Conservation (phyloP, 257 asterid species). For the Knoxia roxburghii region DNA sequence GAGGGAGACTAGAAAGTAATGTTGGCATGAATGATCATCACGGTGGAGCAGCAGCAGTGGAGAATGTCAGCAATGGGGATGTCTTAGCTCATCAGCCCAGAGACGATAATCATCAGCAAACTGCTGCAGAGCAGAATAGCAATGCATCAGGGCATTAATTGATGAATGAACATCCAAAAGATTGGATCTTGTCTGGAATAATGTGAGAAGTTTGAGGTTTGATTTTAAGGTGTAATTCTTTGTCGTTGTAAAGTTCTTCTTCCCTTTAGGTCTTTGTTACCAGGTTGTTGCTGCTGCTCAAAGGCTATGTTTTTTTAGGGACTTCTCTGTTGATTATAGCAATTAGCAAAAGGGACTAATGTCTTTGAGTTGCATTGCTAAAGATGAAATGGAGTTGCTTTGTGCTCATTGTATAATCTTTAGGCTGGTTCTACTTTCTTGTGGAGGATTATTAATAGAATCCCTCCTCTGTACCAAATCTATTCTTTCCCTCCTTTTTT, state of each 20-base stretch:
- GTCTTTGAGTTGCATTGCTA: neutral
- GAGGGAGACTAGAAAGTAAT: conserved; percentile 5
- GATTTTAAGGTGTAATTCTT: neutral
- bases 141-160: conserved; percentile 16
- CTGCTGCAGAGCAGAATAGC: conserved; percentile 15
- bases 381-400: neutral
- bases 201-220: neutral
- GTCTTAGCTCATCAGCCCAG: conserved; percentile 16
- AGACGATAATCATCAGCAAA: conserved; percentile 20
- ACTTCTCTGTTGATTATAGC: conserved; percentile 2
- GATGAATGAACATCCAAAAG: no score
- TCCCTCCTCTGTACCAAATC: no score
- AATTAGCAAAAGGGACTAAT: no score
- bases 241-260: neutral
- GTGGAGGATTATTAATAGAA: conserved; percentile 7
- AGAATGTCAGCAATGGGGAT: conserved; percentile 21
- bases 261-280: neutral
- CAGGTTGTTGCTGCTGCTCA: conserved; percentile 3
- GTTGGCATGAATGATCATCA: conserved; percentile 7
- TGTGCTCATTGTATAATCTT: neutral
- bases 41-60: conserved; percentile 14
- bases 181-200: neutral
- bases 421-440: no score
- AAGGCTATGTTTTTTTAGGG: neutral
- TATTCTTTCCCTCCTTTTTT: no score